These are phyloP conservation scores for Blastobotrys indianensis DNA, from an alignment of 1,139 yeast species.

Conservation along the genomic window DNA sequence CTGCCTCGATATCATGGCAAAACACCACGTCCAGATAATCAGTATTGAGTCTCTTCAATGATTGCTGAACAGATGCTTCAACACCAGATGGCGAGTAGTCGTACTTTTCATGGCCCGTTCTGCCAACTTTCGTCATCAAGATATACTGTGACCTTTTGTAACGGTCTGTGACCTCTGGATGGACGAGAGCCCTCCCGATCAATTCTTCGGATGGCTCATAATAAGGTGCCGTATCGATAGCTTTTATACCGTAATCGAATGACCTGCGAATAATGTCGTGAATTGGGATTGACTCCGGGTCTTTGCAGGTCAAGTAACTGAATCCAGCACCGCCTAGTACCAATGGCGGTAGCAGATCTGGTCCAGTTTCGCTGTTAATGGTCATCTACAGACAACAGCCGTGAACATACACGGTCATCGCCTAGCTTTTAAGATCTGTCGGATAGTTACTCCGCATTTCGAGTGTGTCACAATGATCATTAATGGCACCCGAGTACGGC, in stretches of 20 bases:
- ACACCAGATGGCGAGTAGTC: constrained; percentile 64
- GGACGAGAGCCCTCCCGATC: constrained; percentile 57
- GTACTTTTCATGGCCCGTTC: constrained; percentile 60
- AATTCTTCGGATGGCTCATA: constrained; percentile 83
- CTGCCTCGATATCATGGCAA: constrained; percentile 86
- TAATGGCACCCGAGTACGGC: too few species aligned
- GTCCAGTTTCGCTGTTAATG: too few species aligned
- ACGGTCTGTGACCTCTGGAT: constrained; percentile 36
- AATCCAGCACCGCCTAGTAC: too few species aligned
- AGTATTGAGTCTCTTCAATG: constrained; percentile 60
- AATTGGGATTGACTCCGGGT: too few species aligned
- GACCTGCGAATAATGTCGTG: too few species aligned
- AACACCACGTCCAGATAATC: constrained; percentile 70
- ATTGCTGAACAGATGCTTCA: constrained; percentile 55
- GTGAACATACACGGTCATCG: too few species aligned
- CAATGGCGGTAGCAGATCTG: too few species aligned
- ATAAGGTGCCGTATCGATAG: constrained; percentile 87
- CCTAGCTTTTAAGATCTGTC: too few species aligned
- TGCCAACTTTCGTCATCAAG: constrained; percentile 82
- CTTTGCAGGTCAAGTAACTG: too few species aligned
- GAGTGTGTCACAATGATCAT: too few species aligned
- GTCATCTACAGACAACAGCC: too few species aligned
- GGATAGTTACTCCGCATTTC: too few species aligned
- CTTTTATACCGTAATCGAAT: constrained; percentile 60
- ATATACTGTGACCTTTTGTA: constrained; percentile 58